Evolutionary conservation across 768 basidiomycete species (phyloP).

Genomic region (Stropharia rugosoannulata): DNA sequence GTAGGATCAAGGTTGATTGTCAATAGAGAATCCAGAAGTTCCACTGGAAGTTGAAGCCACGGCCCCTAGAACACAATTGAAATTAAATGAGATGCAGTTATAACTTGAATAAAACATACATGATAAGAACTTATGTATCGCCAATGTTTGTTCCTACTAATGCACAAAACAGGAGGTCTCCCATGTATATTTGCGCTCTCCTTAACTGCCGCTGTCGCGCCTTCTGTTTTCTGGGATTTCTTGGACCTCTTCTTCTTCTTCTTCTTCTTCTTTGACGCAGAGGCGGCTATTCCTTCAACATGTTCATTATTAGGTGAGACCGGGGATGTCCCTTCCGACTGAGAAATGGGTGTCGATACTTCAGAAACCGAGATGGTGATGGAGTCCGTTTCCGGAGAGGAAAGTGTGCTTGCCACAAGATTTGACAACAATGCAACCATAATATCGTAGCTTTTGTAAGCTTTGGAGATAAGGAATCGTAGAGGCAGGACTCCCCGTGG

Average conservation of each 20-base stretch:
- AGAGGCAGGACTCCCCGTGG: not conserved
- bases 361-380: constrained; percentile 19
- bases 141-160: constrained; percentile 94
- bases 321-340: constrained; percentile 33
- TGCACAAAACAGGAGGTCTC: constrained; percentile 71
- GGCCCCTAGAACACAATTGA: constrained; percentile 60
- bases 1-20: constrained; percentile 76
- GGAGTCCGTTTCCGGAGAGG: constrained; percentile 24
- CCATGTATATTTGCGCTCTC: constrained; percentile 37
- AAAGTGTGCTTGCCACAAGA: constrained; percentile 15
- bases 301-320: constrained; percentile 21
- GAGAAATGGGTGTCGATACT: constrained; percentile 25
- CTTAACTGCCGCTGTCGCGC: constrained; percentile 30
- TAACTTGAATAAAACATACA: constrained; percentile 44
- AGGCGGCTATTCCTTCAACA: constrained; percentile 19
- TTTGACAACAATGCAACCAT: constrained; percentile 8
- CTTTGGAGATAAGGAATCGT: not conserved
- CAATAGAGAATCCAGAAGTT: constrained; percentile 81
- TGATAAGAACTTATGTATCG: constrained; percentile 90
- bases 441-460: not conserved
- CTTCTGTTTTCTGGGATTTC: constrained; percentile 56
- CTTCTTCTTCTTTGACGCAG: constrained; percentile 59
- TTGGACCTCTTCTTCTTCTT: constrained; percentile 77
- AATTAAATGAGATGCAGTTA: constrained; percentile 9
- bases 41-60: constrained; percentile 87